Percentiles rank a stretch among this genome's conserved stretches.
Conservation (phyloP, 1,139 yeast species). For the Magnusiomyces suaveolens region DNA sequence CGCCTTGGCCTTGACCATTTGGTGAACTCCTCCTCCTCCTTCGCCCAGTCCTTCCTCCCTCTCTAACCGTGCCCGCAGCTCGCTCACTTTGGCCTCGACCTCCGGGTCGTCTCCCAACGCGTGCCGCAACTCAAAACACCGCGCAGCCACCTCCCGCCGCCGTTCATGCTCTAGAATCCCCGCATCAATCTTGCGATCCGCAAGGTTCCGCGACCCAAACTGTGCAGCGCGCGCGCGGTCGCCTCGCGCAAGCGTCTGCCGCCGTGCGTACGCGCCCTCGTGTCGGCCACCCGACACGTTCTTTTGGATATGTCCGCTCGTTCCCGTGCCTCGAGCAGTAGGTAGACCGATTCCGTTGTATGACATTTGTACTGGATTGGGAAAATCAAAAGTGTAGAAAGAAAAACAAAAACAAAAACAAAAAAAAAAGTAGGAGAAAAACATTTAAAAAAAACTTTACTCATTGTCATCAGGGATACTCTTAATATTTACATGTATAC, state of each 20-base stretch:
- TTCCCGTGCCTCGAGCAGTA: conserved; percentile 62
- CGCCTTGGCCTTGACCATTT: conserved; percentile 17
- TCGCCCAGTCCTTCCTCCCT: not conserved
- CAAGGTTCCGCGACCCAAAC: conserved; percentile 20
- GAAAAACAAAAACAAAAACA: no score
- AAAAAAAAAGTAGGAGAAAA: no score
- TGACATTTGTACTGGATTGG: conserved; percentile 35
- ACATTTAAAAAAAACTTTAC: no score
- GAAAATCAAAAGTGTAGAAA: no score
- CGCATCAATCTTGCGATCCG: conserved; percentile 28
- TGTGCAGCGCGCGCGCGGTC: conserved; percentile 18
- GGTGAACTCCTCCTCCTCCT: conserved; percentile 13
- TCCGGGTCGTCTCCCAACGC: conserved; percentile 12
- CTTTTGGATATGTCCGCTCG: conserved; percentile 58
- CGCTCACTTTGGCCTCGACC: conserved; percentile 28
- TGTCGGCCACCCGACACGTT: conserved; percentile 32
- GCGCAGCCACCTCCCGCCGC: conserved; percentile 43
- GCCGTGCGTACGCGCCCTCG: conserved; percentile 31
- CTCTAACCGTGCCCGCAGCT: conserved; percentile 23
- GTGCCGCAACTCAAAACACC: conserved; percentile 48
- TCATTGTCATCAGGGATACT: no score
- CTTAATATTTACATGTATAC: no score
- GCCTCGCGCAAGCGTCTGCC: conserved; percentile 26
- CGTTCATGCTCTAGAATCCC: conserved; percentile 40
- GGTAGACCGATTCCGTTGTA: conserved; percentile 59